Base-by-base conservation (phyloP, 345 rosid species). In the Rhizophora apiculata region DNA sequence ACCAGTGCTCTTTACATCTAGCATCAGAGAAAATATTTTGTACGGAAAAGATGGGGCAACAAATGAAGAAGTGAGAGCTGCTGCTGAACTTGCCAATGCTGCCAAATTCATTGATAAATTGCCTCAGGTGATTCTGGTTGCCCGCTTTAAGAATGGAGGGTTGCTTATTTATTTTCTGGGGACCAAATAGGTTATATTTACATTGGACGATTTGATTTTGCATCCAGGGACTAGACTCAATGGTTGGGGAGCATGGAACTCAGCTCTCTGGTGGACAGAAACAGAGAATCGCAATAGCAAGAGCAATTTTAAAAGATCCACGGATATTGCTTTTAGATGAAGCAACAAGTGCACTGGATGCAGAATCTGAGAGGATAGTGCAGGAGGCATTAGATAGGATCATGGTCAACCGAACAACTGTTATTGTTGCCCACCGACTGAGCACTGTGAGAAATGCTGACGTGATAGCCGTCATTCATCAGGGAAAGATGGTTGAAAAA, bases 401-500 rank as follows among this genome's bases (percentile, higher is more conserved):
- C 3, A 79, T 72, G 83, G 59, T 56, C 2, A 82, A 76, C 4
- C 60, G 81, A 27, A 77, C 78, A 22, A 65, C 75, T 16, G 64
- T 77, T 16, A 65, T 79, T 9, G 76, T 79, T 49, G 83, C 82
- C n/a, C 85, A 82, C 31, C 65, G 70, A 6, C 37, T 77, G 10
- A 66, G 75, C 16, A 77, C 82, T 1, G 77, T 93, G 8, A 85
- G 85, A 65, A 87, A 86, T 69, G 91, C 96, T 46, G 96, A 90
- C 54, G 77, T 73, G 82, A 90, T 93, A 46, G 89, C 97, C 2
- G 98, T 93, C 16, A 85, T 93, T 74, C 91, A 90, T 63, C 85
- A 68, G 0, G 98, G 98, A 30, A 90, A 83, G 74, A 78, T 93
- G 75, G 92, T 89, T 13, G 98, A 93, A 75, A 86, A 89, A 82